phyloP scores from a whole-genome alignment of 108 stramenopile species.

The Pinguiococcus pyrenoidosus region DNA sequence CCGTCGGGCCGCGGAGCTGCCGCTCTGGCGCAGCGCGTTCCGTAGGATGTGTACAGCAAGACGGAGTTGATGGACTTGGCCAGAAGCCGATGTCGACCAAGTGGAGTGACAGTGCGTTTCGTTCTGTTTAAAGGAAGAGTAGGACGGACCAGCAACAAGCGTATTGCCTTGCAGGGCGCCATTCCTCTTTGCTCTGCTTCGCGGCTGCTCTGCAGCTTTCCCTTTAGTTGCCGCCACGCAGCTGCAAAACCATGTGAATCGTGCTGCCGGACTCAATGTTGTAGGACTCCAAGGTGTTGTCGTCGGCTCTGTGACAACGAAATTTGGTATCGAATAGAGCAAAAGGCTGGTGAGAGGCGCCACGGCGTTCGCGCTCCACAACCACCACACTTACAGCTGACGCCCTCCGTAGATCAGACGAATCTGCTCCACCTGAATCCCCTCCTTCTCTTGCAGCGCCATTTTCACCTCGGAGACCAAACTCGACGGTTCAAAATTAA shows the following conservation, averaged over 20 bases:
- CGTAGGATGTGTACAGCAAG: no score
- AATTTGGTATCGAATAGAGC: background rate
- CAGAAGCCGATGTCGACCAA: no score
- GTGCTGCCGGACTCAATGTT: constrained; percentile 90
- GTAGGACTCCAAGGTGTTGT: constrained; percentile 76
- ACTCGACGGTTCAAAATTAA: constrained; percentile 77
- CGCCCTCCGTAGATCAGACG: constrained; percentile 94
- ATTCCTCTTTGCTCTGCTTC: background rate
- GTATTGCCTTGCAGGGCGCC: no score
- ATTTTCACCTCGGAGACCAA: constrained; percentile 82
- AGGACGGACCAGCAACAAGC: no score
- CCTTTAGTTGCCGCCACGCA: constrained; percentile 62
- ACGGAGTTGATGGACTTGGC: no score
- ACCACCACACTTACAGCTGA: constrained; percentile 40
- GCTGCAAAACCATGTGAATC: constrained; percentile 98
- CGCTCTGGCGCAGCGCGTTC: no score
- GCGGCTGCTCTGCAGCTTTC: background rate
- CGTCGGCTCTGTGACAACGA: constrained; percentile 45
- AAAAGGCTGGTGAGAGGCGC: background rate
- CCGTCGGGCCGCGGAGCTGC: no score
- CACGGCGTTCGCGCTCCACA: background rate
- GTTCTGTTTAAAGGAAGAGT: no score
- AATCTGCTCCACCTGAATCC: constrained; percentile 81
- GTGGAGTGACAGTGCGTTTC: no score
- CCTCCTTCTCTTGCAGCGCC: constrained; percentile 96